Base-by-base conservation (phyloP, 2,329 filamentous ascomycete genomes). In the Arthrobotrys pseudoclavata region DNA sequence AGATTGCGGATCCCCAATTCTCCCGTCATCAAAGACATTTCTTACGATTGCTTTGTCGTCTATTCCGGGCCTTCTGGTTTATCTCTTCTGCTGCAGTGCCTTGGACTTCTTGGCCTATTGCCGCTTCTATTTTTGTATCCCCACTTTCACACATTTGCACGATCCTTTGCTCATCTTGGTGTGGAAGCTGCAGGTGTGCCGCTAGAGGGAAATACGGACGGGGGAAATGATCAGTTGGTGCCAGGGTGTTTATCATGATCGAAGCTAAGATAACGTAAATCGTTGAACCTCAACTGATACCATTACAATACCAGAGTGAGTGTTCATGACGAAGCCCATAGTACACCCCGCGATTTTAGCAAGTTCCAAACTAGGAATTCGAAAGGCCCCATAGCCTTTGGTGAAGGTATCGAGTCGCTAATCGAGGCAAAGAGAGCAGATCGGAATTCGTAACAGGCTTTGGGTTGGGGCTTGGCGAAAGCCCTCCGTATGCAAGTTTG, bases 51-150 rank as follows among this genome's bases (percentile, higher is more conserved):
- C 18, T 50, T 15, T 24, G 1, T 5, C 20, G 7, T 50, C 20
- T 12, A 5, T 24, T 24, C 10, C 20, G 18, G 3, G 1, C 31
- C 31, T 7, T 29, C 26, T 29, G 26, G 26, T 7, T 9, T 53
- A 15, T 18, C 15, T 2, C 15, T 20, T 31, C 1, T 18, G 1
- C 15, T n/a, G 10, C 6, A 29, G 22, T 24, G 45, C 52, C 29
- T 57, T 22, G n/a, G 52, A 7, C 4, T 13, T 37, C 52, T 57
- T 57, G 52, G 52, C 52, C 4, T 20, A 22, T 1, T 57, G 29
- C 52, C 52, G 52, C 52, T 57, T 20, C 52, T 57, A 57, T 57
- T 57, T 57, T 57, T 57, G 52, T 37, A 22, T n/a, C 29, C 10
- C 52, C 50, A 55, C 50, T 55, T 55, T 34, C 22, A 9, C 24